A percentile compares a stretch with the other conserved stretches of the same genome.
Conservation (phyloP, 164 flowering plant species). For the Stephania yunnanensis region DNA sequence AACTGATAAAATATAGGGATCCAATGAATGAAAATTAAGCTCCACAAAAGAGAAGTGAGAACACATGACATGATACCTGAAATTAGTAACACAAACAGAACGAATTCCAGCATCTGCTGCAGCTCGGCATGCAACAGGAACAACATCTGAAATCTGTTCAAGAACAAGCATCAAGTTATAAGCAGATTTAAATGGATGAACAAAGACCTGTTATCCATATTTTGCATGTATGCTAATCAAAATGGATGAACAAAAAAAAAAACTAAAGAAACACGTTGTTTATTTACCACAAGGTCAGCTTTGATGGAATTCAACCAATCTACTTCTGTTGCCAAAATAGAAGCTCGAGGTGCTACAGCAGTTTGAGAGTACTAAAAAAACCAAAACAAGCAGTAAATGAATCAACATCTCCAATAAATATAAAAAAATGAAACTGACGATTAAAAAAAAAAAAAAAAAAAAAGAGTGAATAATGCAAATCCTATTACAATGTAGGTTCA, state of each 20-base stretch:
- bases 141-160: constrained; percentile 88
- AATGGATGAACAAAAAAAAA: background rate
- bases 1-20: background rate
- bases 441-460: background rate
- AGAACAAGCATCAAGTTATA: background rate
- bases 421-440: too few species aligned
- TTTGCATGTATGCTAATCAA: background rate
- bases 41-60: background rate
- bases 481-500: background rate
- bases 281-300: constrained; percentile 91
- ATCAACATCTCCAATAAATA: background rate
- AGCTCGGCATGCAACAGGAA: constrained; percentile 97
- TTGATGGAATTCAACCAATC: constrained; percentile 91
- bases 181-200: background rate
- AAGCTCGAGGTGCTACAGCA: constrained; percentile 80
- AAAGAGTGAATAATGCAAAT: background rate
- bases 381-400: background rate
- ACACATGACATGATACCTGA: constrained; percentile 46
- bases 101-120: constrained; percentile 99
- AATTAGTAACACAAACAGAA: constrained; percentile 94
- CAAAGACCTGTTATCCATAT: background rate
- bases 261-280: background rate
- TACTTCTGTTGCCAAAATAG: constrained; percentile 75
- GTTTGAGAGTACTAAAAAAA: constrained; percentile 68
- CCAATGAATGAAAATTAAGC: background rate